Evolutionary conservation across 441 rosid species (phyloP), one percentile per base, ranked within the genome.

Genomic region (Biscutella auriculata): DNA sequence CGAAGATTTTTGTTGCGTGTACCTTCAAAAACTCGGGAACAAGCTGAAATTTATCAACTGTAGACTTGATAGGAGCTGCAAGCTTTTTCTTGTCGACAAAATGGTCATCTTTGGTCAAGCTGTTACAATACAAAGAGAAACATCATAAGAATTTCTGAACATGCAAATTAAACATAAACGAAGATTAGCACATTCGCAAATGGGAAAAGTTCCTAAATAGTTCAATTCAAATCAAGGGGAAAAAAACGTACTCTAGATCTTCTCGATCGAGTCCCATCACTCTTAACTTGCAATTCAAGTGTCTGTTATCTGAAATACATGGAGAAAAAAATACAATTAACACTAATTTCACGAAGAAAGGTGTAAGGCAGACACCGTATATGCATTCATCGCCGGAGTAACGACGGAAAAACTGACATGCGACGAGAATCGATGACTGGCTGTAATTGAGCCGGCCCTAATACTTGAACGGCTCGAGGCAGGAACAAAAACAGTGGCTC

Each of bases 21-120:
- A 87, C 96, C 96, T 91, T 91, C 49, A 91, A 68, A 62, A 91
- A 91, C 71, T 91, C 96, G 0, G 96, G 97, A 54, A 87, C 78
- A 5, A 91, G 93, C 62, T 76, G 82, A 61, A 74, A 91, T 62
- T 91, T 87, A 66, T 82, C 85, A 0, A 74, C 82, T 3, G 83
- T 73, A 1, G 88, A 76, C 62, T 87, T 85, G 32, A 87, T 65
- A 0, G 91, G 93, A 34, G 88, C 81, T 5, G 81, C 47, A 16
- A 76, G 79, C 61, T 74, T 80, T 43, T 76, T 72, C 63, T 70
- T 80, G 68, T 83, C 79, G 6, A 88, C 55, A 26, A 66, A 47
- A 8, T 68, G 41, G 9, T 47, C 76, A 14, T 28, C 50, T 34
- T 33, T 13, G 21, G 8, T 44, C 62, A 39, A 44, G 19, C 73